Percentiles rank a stretch among this genome's conserved stretches.
phyloP scores from a whole-genome alignment of 176 grass and related monocot genomes.

The Oryza rufipogon region DNA sequence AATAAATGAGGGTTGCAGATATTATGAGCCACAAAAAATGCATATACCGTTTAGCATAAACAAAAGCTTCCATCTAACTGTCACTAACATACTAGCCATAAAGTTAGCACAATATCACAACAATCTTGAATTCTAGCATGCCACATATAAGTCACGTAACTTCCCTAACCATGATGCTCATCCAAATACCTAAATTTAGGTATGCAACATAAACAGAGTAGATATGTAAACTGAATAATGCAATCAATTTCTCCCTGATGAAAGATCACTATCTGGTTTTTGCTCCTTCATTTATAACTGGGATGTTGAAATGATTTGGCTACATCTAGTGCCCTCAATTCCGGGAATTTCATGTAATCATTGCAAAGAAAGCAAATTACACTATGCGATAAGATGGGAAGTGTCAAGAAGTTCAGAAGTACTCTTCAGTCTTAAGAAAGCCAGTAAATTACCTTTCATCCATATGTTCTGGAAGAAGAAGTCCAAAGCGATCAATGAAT shows the following conservation, averaged over 20 bases:
- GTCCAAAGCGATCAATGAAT: constrained; percentile 84
- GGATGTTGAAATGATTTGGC: background rate
- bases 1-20: background rate
- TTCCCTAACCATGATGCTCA: background rate
- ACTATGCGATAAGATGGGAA: background rate
- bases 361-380: background rate
- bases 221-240: background rate
- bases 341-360: background rate
- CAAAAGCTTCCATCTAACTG: background rate
- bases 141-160: background rate
- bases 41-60: background rate
- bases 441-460: constrained; percentile 59
- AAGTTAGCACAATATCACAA: background rate
- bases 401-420: background rate
- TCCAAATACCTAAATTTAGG: background rate
- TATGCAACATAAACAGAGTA: background rate
- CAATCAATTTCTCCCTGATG: background rate
- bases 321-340: background rate
- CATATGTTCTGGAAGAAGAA: constrained; percentile 68
- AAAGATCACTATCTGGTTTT: constrained; percentile 8
- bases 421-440: background rate
- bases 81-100: background rate
- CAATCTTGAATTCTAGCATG: too few relatives aligned
- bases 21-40: background rate
- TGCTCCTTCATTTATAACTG: constrained; percentile 1